phyloP scores from a whole-genome alignment of 169 alveolate genomes.

The Besnoitia besnoiti region DNA sequence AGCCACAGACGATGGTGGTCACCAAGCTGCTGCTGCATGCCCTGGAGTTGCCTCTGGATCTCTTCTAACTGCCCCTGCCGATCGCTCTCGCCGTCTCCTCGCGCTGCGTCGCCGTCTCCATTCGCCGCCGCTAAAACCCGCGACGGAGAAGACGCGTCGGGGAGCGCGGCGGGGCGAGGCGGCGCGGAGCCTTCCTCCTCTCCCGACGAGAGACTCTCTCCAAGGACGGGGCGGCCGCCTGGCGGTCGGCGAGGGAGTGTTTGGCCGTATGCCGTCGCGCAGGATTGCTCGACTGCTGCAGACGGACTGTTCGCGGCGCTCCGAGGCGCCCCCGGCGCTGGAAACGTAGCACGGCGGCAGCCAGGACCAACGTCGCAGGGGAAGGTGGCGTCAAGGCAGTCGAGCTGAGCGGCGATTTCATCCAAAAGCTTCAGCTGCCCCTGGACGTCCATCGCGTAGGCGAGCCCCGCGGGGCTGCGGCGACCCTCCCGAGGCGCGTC shows the following conservation, averaged over 20 bases:
- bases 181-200: neutral
- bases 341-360: no score
- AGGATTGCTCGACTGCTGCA: no score
- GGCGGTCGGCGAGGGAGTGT: no score
- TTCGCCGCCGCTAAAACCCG: neutral
- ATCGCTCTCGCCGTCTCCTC: neutral
- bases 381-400: neutral
- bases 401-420: slow-evolving; percentile 9
- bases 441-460: neutral
- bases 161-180: no score
- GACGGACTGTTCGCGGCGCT: no score
- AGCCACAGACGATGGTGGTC: neutral
- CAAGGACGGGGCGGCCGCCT: no score
- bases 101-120: neutral
- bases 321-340: no score
- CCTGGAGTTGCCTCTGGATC: neutral
- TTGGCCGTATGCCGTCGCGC: no score
- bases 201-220: no score
- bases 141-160: neutral
- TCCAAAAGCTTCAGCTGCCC: slow-evolving; percentile 18
- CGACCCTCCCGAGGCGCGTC: neutral
- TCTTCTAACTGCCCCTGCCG: neutral
- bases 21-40: neutral
- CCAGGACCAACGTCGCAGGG: no score
- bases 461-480: neutral